These are phyloP conservation scores for Saprolegnia parasitica DNA, from an alignment of 352 stramenopile species.

Conservation along the genomic window DNA sequence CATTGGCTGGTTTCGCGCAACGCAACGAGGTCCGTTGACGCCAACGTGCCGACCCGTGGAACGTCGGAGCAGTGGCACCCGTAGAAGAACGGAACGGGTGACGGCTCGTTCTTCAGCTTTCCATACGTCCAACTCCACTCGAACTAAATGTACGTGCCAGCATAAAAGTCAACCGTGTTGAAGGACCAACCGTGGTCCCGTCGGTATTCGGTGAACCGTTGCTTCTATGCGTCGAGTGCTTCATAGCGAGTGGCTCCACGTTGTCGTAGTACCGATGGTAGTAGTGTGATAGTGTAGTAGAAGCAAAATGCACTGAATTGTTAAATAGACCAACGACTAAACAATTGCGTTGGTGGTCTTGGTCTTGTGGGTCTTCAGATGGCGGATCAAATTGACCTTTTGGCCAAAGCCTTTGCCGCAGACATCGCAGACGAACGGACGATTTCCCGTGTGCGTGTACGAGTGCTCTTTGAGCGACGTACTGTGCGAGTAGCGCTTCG, in stretches of 20 bases:
- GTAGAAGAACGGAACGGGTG: no score
- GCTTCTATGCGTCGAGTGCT: no score
- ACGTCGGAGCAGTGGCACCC: no score
- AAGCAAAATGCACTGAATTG: not conserved
- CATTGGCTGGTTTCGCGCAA: no score
- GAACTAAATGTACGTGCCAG: not conserved
- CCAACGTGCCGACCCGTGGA: no score
- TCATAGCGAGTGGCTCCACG: no score
- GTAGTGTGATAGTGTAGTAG: not conserved
- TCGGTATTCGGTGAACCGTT: not conserved
- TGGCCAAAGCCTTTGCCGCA: slow-evolving; percentile 13
- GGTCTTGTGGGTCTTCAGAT: not conserved
- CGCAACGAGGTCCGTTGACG: no score
- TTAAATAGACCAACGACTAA: no score
- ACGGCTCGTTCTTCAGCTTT: no score
- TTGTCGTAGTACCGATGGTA: not conserved
- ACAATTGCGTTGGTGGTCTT: not conserved
- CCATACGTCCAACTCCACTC: no score
- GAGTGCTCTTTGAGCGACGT: slow-evolving; percentile 30
- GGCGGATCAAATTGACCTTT: slow-evolving; percentile 17
- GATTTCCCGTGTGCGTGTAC: slow-evolving; percentile 31
- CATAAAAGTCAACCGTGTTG: not conserved
- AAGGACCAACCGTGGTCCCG: not conserved
- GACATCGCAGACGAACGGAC: slow-evolving; percentile 11
- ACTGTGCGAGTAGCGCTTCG: slow-evolving; percentile 31